Evolutionary conservation across 495 filamentous ascomycete genomes (phyloP).

Genomic region (Lasiosphaeriaceae sp.): DNA sequence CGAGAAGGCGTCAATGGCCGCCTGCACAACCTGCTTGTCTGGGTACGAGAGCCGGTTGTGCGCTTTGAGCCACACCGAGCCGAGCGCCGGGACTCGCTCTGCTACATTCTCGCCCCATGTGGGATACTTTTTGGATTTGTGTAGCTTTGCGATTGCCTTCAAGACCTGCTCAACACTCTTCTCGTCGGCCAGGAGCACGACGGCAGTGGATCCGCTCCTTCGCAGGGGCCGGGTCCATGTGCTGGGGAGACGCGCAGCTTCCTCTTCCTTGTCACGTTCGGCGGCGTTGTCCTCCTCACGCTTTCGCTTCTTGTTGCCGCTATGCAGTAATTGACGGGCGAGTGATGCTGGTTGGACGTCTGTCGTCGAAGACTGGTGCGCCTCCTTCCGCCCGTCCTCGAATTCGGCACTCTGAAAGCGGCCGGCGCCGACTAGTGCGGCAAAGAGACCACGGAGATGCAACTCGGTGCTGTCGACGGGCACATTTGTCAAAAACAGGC

Average conservation of each 20-base stretch:
- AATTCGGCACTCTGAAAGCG: slow-evolving; percentile 74
- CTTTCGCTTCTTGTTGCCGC: slow-evolving; percentile 69
- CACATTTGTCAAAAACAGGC: slow-evolving; percentile 82
- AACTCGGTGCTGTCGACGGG: slow-evolving; percentile 78
- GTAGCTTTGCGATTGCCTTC: slow-evolving; percentile 63
- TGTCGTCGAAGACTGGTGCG: slow-evolving; percentile 7
- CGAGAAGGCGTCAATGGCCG: slow-evolving; percentile 78
- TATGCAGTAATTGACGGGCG: slow-evolving; percentile 36
- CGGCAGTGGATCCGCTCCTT: slow-evolving; percentile 67
- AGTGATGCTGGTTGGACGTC: slow-evolving; percentile 39
- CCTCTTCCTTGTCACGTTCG: slow-evolving; percentile 51
- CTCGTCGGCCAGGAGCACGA: slow-evolving; percentile 79
- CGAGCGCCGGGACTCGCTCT: slow-evolving; percentile 52
- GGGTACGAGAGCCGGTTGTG: slow-evolving; percentile 72
- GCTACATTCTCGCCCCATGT: slow-evolving; percentile 57
- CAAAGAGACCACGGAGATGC: slow-evolving; percentile 72
- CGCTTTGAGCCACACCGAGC: slow-evolving; percentile 56
- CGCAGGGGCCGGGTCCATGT: slow-evolving; percentile 75
- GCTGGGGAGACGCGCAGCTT: slow-evolving; percentile 52
- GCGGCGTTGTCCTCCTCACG: slow-evolving; percentile 47
- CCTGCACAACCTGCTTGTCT: slow-evolving; percentile 55
- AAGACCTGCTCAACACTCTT: slow-evolving; percentile 67
- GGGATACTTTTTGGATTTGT: slow-evolving; percentile 52
- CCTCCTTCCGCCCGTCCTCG: slow-evolving; percentile 45
- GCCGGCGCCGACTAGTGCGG: slow-evolving; percentile 63